Conservation (phyloP, 305 asterid genomes). For the Rubia tinctorum region DNA sequence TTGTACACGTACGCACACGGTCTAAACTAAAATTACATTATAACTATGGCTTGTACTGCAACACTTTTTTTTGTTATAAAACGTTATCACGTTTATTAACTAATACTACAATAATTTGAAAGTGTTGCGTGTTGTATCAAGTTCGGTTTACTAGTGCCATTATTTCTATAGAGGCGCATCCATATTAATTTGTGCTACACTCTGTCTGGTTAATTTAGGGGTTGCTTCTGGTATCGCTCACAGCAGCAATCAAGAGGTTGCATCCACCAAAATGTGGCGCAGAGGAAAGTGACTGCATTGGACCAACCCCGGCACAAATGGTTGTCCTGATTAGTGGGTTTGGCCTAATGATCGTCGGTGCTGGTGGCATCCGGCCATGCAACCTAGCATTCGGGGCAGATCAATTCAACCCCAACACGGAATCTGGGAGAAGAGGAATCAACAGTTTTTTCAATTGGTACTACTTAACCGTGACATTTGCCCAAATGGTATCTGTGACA, state of each 20-base stretch:
- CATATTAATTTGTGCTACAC: neutral
- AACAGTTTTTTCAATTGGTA: constrained; percentile 90
- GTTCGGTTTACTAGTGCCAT: too few relatives aligned
- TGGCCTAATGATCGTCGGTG: constrained; percentile 52
- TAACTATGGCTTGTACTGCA: neutral
- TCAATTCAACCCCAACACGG: constrained; percentile 73
- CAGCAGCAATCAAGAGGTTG: constrained; percentile 48
- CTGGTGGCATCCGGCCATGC: constrained; percentile 75
- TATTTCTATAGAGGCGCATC: neutral
- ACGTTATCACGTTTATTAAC: neutral
- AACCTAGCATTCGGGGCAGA: constrained; percentile 83
- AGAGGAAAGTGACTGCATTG: constrained; percentile 32
- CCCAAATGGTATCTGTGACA: constrained; percentile 66
- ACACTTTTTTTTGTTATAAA: neutral
- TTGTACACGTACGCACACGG: too few relatives aligned
- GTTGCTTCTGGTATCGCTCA: constrained; percentile 40
- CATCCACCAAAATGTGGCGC: constrained; percentile 62
- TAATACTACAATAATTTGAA: neutral
- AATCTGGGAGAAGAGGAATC: constrained; percentile 56
- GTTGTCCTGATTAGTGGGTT: constrained; percentile 49
- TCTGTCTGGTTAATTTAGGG: constrained; percentile 35
- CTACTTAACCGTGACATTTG: constrained; percentile 64
- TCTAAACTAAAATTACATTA: too few relatives aligned
- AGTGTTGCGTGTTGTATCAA: neutral
- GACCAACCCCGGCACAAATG: constrained; percentile 53